Conservation (phyloP, 2,329 filamentous ascomycete genomes). For the Xylariaceae sp. region DNA sequence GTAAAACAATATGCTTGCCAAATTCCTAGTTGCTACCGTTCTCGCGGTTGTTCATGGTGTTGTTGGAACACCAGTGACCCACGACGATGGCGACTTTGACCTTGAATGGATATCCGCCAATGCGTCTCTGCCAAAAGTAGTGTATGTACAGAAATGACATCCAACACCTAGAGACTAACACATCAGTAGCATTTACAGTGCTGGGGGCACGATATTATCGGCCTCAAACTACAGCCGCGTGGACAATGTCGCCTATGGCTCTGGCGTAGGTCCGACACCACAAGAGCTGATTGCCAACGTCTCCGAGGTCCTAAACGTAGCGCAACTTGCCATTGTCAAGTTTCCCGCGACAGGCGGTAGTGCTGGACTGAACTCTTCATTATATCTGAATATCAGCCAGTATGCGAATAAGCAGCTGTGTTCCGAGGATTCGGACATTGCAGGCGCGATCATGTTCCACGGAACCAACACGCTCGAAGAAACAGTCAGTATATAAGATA, state of each 20-base stretch:
- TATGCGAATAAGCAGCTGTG: conserved; percentile 29
- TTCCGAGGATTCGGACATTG: conserved; percentile 6
- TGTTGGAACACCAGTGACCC: not conserved
- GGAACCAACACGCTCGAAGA: conserved; percentile 58
- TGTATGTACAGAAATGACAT: conserved; percentile 12
- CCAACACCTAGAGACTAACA: not conserved
- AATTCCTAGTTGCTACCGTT: not conserved
- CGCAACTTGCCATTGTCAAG: conserved; percentile 25
- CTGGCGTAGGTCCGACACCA: conserved; percentile 19
- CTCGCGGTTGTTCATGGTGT: not conserved
- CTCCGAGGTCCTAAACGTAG: conserved; percentile 27
- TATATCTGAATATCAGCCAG: conserved; percentile 29
- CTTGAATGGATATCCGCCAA: conserved; percentile 21
- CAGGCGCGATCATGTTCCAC: conserved; percentile 25
- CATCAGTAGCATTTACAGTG: conserved; percentile 18
- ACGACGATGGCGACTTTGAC: conserved; percentile 3
- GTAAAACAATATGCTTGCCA: not conserved
- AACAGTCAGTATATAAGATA: conserved; percentile 32
- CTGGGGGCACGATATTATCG: conserved; percentile 28
- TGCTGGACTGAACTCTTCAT: conserved; percentile 26
- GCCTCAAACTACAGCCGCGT: conserved; percentile 30
- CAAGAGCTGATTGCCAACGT: conserved; percentile 26
- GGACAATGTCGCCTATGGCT: conserved; percentile 30
- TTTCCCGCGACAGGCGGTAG: conserved; percentile 25
- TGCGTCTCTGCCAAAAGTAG: conserved; percentile 22